Evolutionary conservation across 805 yeast species (phyloP), one percentile per base, ranked within the genome.

Genomic region (Ogataea wickerhamii): DNA sequence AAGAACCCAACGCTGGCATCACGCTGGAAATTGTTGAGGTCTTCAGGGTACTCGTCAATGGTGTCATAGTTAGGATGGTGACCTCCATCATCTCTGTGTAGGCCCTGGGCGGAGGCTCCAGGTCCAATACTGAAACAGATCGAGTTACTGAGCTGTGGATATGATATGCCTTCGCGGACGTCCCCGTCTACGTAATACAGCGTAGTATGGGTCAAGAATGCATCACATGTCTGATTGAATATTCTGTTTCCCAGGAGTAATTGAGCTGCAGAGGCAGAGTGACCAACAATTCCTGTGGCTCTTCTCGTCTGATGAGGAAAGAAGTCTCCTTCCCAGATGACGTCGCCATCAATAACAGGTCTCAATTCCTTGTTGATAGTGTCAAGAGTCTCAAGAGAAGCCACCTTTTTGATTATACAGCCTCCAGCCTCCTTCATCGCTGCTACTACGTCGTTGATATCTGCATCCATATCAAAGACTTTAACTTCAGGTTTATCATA

Each of bases 21-120:
- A 17, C 54, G 34, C 5, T 44, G 47, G 28, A 32, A 33, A n/a
- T 28, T 34, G 28, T 39, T 32, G 14, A 38, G 21, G 32, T 40
- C 43, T 13, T 32, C 45, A 11, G 43, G 40, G 26, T 47, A 45
- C 26, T 23, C 29, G n/a, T 44, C 52, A 18, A 41, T 35, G 8
- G 43, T 43, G 13, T 38, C 40, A 40, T 40, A 32, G 37, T 47
- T 53, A 48, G 50, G 63, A 36, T 57, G 61, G 34, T 55, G 57
- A 10, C 49, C 41, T 38, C 51, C 49, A 39, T 57, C 62, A 28
- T 57, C 62, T n/a, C 61, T 44, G 35, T 56, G 61, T 13, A 48
- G 47, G 23, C 47, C 48, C 37, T 57, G 62, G 29, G 47, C 52
- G 12, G 42, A 33, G 8, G 59, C 57, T n/a, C 61, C 59, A 5